A percentile compares a stretch with the other conserved stretches of the same genome.
phyloP scores from a whole-genome alignment of 2,329 filamentous ascomycete species.

The Arachnomyces sp. region DNA sequence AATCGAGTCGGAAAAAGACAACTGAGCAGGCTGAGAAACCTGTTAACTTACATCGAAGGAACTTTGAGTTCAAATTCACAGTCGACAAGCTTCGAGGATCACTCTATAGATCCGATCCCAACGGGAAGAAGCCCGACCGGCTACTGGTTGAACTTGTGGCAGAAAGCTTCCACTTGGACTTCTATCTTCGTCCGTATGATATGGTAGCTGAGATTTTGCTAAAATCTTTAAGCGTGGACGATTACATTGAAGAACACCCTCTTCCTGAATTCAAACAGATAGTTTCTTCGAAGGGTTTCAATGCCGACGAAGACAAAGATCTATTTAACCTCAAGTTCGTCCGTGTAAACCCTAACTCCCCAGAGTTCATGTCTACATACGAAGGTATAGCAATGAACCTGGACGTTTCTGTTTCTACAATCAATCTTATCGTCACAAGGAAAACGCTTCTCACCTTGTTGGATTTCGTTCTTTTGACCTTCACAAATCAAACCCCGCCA shows the following conservation, averaged over 20 bases:
- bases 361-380: constrained; percentile 85
- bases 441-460: constrained; percentile 85
- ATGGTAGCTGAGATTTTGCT: constrained; percentile 89
- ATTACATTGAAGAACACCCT: constrained; percentile 83
- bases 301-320: constrained; percentile 64
- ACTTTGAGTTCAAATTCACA: constrained; percentile 94
- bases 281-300: constrained; percentile 76
- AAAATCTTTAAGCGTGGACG: constrained; percentile 79
- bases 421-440: constrained; percentile 90
- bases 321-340: constrained; percentile 84
- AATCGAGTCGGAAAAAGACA: constrained; percentile 56
- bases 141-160: constrained; percentile 87
- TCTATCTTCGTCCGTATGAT: constrained; percentile 81
- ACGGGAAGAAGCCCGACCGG: constrained; percentile 66
- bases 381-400: constrained; percentile 92
- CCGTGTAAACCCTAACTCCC: constrained; percentile 81
- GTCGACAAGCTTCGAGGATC: constrained; percentile 92
- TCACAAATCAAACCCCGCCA: constrained; percentile 52
- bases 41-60: constrained; percentile 74
- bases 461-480: constrained; percentile 90
- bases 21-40: constrained; percentile 38
- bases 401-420: constrained; percentile 83
- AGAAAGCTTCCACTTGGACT: constrained; percentile 77
- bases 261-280: constrained; percentile 87
- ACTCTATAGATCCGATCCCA: constrained; percentile 76